These are phyloP conservation scores for Ophiosphaerella narmari DNA, from an alignment of 2,329 filamentous ascomycete species.

Conservation along the genomic window DNA sequence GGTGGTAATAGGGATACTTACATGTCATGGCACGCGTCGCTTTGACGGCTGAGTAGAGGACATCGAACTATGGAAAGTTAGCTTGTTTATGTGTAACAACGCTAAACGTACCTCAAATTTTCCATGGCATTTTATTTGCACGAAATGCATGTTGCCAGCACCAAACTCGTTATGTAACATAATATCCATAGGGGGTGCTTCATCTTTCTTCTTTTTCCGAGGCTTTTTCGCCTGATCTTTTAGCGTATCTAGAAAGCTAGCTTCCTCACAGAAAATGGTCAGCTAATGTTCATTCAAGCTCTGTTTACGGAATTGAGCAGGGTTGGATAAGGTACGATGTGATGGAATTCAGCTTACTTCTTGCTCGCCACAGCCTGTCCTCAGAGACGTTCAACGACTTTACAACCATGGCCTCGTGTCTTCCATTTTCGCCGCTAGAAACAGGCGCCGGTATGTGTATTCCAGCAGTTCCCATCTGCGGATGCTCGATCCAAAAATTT, in stretches of 20 bases:
- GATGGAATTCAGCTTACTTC: conserved; percentile 53
- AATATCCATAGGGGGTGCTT: conserved; percentile 39
- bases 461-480: conserved; percentile 75
- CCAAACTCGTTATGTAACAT: conserved; percentile 66
- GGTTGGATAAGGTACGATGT: neutral
- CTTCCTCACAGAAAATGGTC: conserved; percentile 53
- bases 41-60: conserved; percentile 83
- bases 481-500: conserved; percentile 69
- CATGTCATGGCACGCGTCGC: conserved; percentile 58
- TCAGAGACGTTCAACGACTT: conserved; percentile 67
- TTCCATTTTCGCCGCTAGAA: conserved; percentile 62
- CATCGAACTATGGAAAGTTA: conserved; percentile 69
- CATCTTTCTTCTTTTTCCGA: conserved; percentile 6
- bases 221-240: conserved; percentile 60
- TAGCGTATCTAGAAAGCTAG: conserved; percentile 60
- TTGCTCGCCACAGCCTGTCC: conserved; percentile 78
- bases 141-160: conserved; percentile 77
- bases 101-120: conserved; percentile 65
- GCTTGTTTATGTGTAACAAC: neutral
- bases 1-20: conserved; percentile 33
- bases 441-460: conserved; percentile 63
- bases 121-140: conserved; percentile 89
- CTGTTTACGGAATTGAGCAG: neutral
- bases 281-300: conserved; percentile 5
- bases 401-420: conserved; percentile 70